Percentiles rank a stretch among this genome's conserved stretches.
Conservation (phyloP, 140 eudicot genomes). For the Flaveria floridana region DNA sequence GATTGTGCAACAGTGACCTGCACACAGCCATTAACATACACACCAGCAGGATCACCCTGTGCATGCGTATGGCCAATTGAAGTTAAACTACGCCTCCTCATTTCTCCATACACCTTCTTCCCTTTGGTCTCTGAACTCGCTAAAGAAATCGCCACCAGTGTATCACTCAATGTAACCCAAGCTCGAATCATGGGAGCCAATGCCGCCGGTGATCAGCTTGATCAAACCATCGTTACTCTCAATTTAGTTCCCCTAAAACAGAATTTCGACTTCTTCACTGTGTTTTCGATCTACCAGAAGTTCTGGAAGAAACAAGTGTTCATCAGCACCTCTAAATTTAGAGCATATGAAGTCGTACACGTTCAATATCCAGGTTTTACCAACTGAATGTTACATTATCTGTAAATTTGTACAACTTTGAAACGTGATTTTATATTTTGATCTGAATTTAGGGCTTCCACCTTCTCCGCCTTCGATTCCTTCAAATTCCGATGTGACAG, state of each 20-base stretch:
- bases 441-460: conserved; percentile 66
- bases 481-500: conserved; percentile 44
- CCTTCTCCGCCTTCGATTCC: conserved; percentile 82
- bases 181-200: conserved; percentile 91
- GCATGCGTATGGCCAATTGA: conserved; percentile 93
- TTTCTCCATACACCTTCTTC: conserved; percentile 67
- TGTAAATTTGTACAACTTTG: neutral
- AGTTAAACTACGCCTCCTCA: conserved; percentile 54
- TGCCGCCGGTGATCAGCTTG: conserved; percentile 70
- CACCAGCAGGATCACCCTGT: conserved; percentile 78
- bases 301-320: conserved; percentile 69
- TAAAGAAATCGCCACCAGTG: conserved; percentile 52
- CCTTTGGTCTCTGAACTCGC: conserved; percentile 83
- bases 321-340: conserved; percentile 53
- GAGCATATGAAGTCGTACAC: conserved; percentile 62
- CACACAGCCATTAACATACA: conserved; percentile 76
- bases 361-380: conserved; percentile 82
- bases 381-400: neutral
- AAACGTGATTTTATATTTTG: neutral
- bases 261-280: conserved; percentile 49
- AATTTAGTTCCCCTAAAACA: conserved; percentile 65
- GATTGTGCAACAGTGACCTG: conserved; percentile 78
- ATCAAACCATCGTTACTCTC: conserved; percentile 63
- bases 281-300: conserved; percentile 59
- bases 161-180: conserved; percentile 68